These are phyloP conservation scores for Dioszegia hungarica DNA, from an alignment of 768 basidiomycete species.

Conservation along the genomic window DNA sequence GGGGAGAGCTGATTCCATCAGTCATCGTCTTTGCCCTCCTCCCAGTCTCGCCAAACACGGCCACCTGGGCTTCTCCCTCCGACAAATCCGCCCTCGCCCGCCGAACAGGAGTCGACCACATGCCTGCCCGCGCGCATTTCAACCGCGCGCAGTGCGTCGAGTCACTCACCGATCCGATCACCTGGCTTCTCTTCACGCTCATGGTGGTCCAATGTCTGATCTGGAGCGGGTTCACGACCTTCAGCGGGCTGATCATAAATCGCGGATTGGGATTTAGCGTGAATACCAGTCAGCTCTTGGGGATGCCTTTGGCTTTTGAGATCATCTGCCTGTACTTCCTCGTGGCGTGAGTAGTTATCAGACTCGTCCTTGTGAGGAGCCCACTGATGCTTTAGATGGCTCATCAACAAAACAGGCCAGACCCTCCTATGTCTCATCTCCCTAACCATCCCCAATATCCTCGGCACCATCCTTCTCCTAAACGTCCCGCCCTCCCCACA, in stretches of 20 bases:
- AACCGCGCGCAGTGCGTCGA: conserved; percentile 51
- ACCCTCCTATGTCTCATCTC: conserved; percentile 54
- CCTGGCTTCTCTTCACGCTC: conserved; percentile 53
- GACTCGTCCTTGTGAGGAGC: background rate
- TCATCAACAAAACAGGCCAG: conserved; percentile 43
- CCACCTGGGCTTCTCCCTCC: conserved; percentile 33
- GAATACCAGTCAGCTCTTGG: conserved; percentile 48
- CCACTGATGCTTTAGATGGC: conserved; percentile 3
- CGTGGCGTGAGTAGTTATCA: conserved; percentile 7
- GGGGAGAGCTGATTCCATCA: conserved; percentile 39
- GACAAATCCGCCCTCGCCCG: conserved; percentile 57
- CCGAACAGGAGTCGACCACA: conserved; percentile 53
- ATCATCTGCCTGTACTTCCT: conserved; percentile 4
- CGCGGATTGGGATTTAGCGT: conserved; percentile 15
- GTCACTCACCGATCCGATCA: conserved; percentile 53
- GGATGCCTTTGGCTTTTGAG: conserved; percentile 8
- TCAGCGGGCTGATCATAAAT: conserved; percentile 10
- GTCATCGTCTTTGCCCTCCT: conserved; percentile 8
- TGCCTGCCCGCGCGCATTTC: conserved; percentile 55
- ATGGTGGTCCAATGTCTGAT: conserved; percentile 51
- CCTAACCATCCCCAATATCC: conserved; percentile 55
- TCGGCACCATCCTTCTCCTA: conserved; percentile 56
- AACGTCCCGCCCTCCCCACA: conserved; percentile 50
- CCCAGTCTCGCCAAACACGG: conserved; percentile 15
- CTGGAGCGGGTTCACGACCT: conserved; percentile 10